Conservation (phyloP, 1,284 basidiomycete species). For the Pseudozyma flocculosa region DNA sequence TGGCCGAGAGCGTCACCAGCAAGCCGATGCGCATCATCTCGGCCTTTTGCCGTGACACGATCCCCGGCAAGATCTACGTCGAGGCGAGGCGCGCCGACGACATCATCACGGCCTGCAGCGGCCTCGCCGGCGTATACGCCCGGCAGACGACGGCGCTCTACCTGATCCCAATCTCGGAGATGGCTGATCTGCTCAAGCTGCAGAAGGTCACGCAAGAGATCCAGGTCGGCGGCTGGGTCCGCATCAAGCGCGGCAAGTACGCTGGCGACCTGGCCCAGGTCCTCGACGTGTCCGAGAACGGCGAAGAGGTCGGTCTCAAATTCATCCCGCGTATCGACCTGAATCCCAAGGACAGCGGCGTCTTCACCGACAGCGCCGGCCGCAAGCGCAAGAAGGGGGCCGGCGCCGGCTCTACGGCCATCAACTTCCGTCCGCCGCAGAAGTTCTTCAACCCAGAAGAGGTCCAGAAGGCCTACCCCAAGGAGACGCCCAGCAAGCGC, state of each 20-base stretch:
- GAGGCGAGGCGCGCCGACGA: slow-evolving; percentile 86
- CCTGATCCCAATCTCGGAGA: slow-evolving; percentile 95
- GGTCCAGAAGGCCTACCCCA: slow-evolving; percentile 80
- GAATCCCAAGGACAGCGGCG: slow-evolving; percentile 61
- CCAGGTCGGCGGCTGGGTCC: slow-evolving; percentile 87
- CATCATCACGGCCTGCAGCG: slow-evolving; percentile 80
- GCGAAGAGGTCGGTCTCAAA: slow-evolving; percentile 88
- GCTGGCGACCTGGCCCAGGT: slow-evolving; percentile 93
- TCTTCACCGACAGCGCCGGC: slow-evolving; percentile 59
- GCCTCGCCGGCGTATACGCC: slow-evolving; percentile 84
- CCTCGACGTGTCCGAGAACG: slow-evolving; percentile 87
- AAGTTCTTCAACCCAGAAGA: slow-evolving; percentile 93
- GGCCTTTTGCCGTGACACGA: slow-evolving; percentile 90
- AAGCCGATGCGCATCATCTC: slow-evolving; percentile 82
- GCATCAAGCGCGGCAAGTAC: slow-evolving; percentile 90
- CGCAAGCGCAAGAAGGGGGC: slow-evolving; percentile 57
- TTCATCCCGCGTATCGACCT: slow-evolving; percentile 96
- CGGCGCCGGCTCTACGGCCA: slow-evolving; percentile 40
- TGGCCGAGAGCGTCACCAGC: slow-evolving; percentile 63
- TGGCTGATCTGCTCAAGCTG: slow-evolving; percentile 93
- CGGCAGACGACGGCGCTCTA: slow-evolving; percentile 67
- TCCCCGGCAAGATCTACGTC: slow-evolving; percentile 92
- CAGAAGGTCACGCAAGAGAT: slow-evolving; percentile 89
- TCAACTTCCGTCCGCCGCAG: slow-evolving; percentile 77
- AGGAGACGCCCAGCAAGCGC: slow-evolving; percentile 63